These are phyloP conservation scores for Rostrohypoxylon terebratum DNA, from an alignment of 495 filamentous ascomycete species.

Conservation along the genomic window DNA sequence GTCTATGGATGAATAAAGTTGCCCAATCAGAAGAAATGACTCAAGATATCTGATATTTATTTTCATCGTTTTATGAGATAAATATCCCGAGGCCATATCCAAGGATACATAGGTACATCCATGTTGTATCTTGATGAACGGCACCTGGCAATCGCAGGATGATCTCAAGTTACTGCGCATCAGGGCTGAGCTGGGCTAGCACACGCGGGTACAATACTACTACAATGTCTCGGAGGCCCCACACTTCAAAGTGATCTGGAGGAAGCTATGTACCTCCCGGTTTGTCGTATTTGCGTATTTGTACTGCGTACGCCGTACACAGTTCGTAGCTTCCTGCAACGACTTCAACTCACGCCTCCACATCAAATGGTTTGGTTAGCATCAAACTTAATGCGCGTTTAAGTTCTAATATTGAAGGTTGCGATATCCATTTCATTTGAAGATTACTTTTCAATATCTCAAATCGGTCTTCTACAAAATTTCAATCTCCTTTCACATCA, in stretches of 20 bases:
- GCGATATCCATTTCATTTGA: not conserved
- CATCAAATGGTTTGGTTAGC: not conserved
- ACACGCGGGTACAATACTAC: not conserved
- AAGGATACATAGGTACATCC: not conserved
- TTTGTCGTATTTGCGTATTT: not conserved
- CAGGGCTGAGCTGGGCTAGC: not conserved
- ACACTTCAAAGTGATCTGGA: not conserved
- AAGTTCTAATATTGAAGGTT: not conserved
- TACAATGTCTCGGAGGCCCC: not conserved
- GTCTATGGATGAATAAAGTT: not conserved
- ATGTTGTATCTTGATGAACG: not conserved
- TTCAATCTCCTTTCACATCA: not conserved
- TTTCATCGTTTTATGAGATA: not conserved
- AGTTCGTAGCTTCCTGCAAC: not conserved
- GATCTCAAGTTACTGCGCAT: not conserved
- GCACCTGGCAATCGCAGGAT: not conserved
- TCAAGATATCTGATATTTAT: no score
- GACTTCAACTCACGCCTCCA: conserved; percentile 7
- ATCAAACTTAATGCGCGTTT: not conserved
- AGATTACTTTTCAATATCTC: not conserved
- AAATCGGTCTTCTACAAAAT: not conserved
- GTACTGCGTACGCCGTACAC: not conserved
- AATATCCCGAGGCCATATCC: not conserved
- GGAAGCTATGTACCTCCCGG: not conserved
- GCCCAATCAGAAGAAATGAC: not conserved